Percentiles rank a stretch among this genome's conserved stretches.
Conservation (phyloP, 352 stramenopile species). For the Globisporangium barbulae region DNA sequence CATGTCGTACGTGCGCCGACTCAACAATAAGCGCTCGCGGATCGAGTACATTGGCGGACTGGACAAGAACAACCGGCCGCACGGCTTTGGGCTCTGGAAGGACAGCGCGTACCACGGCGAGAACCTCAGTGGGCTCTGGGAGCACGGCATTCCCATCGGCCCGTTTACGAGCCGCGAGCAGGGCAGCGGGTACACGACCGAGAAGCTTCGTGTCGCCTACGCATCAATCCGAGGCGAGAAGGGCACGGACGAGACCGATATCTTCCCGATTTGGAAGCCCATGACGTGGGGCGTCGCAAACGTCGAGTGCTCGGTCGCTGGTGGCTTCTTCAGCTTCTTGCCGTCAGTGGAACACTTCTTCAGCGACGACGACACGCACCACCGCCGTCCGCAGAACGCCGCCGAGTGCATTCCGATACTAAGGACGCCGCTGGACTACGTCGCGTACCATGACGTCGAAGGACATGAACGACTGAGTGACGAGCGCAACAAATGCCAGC, state of each 20-base stretch:
- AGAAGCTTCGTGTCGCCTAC: constrained; percentile 42
- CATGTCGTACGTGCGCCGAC: constrained; percentile 12
- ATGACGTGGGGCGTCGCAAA: constrained; percentile 42
- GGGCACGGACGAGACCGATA: constrained; percentile 11
- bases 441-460: constrained; percentile 24
- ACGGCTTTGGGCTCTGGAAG: constrained; percentile 46
- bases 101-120: constrained; percentile 54
- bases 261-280: constrained; percentile 16
- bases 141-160: constrained; percentile 43
- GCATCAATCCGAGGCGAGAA: constrained; percentile 24
- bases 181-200: constrained; percentile 37
- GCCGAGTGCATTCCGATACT: constrained; percentile 19
- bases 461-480: neutral
- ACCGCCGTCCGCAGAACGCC: constrained; percentile 16
- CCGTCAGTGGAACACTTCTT: constrained; percentile 25
- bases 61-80: constrained; percentile 34
- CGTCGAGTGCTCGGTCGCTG: constrained; percentile 31
- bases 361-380: neutral
- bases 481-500: constrained; percentile 16
- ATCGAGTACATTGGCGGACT: constrained; percentile 44
- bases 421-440: constrained; percentile 23
- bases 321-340: constrained; percentile 27
- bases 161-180: constrained; percentile 52
- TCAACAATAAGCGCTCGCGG: constrained; percentile 16
- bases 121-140: constrained; percentile 42